Conservation (phyloP, 2,329 filamentous ascomycete genomes). For the Pseudohalonectria lignicola region DNA sequence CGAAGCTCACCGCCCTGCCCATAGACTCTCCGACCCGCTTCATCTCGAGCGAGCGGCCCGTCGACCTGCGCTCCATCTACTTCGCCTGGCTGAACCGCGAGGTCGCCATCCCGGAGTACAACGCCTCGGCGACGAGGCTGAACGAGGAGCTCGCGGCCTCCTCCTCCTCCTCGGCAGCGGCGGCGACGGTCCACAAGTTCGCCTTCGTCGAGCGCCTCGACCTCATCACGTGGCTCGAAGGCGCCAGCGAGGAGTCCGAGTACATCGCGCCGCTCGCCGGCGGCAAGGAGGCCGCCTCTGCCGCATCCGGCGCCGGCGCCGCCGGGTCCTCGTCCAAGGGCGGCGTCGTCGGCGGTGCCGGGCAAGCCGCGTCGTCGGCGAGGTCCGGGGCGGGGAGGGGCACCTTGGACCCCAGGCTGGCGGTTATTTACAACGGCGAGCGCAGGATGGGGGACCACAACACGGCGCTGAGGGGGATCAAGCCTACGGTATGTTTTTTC, state of each 20-base stretch:
- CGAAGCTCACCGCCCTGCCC: constrained; percentile 47
- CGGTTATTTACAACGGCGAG: constrained; percentile 86
- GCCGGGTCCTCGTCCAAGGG: constrained; percentile 23
- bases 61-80: constrained; percentile 89
- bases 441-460: constrained; percentile 89
- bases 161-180: background rate
- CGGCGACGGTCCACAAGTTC: constrained; percentile 69
- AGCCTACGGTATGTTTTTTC: constrained; percentile 59
- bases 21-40: constrained; percentile 76
- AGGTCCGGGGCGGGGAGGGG: constrained; percentile 49
- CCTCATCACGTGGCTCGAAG: constrained; percentile 86
- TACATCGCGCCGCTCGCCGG: constrained; percentile 78
- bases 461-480: constrained; percentile 73
- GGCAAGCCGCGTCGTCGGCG: constrained; percentile 30
- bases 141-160: constrained; percentile 62
- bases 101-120: constrained; percentile 81
- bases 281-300: constrained; percentile 37
- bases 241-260: constrained; percentile 81
- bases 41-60: constrained; percentile 58
- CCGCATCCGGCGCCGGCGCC: constrained; percentile 22
- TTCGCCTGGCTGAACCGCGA: constrained; percentile 95
- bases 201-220: constrained; percentile 88
- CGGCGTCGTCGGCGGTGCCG: constrained; percentile 27
- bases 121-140: constrained; percentile 67
- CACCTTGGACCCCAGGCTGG: constrained; percentile 66